Percentiles rank a stretch among this genome's conserved stretches.
Evolutionary conservation across 495 filamentous ascomycete species (phyloP).

Genomic region (Poronia punctata): DNA sequence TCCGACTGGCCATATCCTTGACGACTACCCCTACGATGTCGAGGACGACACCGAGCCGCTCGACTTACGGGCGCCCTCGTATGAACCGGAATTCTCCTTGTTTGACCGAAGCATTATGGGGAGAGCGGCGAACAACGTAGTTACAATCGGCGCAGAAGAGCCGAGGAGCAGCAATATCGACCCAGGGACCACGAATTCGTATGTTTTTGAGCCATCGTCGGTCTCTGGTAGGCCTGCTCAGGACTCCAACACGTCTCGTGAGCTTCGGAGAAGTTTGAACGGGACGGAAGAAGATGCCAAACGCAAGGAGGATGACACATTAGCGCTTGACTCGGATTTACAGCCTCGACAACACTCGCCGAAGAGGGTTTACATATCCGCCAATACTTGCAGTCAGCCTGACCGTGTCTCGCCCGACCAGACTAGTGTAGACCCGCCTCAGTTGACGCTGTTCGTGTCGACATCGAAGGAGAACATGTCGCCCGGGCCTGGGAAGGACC

Average conservation of each 20-base stretch:
- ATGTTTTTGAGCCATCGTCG: slow-evolving; percentile 27
- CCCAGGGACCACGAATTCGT: slow-evolving; percentile 44
- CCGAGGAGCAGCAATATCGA: slow-evolving; percentile 46
- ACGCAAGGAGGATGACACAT: slow-evolving; percentile 1
- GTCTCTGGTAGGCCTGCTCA: slow-evolving; percentile 15
- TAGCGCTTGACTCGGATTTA: slow-evolving; percentile 11
- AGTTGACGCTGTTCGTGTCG: slow-evolving; percentile 74
- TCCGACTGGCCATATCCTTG: slow-evolving; percentile 22
- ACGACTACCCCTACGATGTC: slow-evolving; percentile 18
- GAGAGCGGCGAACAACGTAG: slow-evolving; percentile 42
- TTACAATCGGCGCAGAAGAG: slow-evolving; percentile 57
- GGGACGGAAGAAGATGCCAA: slow-evolving; percentile 12
- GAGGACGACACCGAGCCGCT: slow-evolving; percentile 20
- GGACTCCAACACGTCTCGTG: slow-evolving; percentile 4
- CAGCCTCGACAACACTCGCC: slow-evolving; percentile 21
- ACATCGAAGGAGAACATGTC: slow-evolving; percentile 52
- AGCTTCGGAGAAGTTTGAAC: slow-evolving; percentile 17
- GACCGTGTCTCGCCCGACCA: slow-evolving; percentile 33
- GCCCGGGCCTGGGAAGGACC: slow-evolving; percentile 55
- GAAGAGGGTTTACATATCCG: slow-evolving; percentile 63
- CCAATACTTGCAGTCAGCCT: slow-evolving; percentile 77
- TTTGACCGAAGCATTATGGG: slow-evolving; percentile 58
- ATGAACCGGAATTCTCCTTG: slow-evolving; percentile 53
- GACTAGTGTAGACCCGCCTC: slow-evolving; percentile 47
- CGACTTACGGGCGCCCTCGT: slow-evolving; percentile 23